phyloP scores from a whole-genome alignment of 2,329 filamentous ascomycete genomes.

The Penicillium brevicompactum region DNA sequence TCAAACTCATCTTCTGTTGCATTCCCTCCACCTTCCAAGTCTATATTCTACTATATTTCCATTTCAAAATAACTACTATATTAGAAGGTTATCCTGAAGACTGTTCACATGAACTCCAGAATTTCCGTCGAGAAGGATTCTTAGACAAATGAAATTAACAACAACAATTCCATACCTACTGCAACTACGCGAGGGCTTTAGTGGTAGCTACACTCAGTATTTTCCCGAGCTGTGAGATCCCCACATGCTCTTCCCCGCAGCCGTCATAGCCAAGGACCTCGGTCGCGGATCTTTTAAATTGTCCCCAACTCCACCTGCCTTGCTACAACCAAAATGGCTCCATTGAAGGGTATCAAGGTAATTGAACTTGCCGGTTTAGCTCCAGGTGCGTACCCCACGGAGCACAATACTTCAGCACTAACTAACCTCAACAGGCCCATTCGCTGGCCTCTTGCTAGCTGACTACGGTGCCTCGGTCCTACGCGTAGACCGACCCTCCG shows the following conservation, averaged over 20 bases:
- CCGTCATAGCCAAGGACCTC: conserved; percentile 12
- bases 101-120: too few relatives aligned
- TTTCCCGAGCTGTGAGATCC: background rate
- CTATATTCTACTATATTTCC: background rate
- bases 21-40: background rate
- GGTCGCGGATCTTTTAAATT: conserved; percentile 14
- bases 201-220: background rate
- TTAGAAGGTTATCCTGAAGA: too few relatives aligned
- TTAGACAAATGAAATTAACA: background rate
- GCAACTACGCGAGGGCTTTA: background rate
- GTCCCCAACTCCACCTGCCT: background rate
- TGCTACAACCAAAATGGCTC: conserved; percentile 18
- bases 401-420: background rate
- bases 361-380: conserved; percentile 69
- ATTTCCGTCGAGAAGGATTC: background rate
- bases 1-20: background rate
- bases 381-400: conserved; percentile 52
- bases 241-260: conserved; percentile 11
- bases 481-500: conserved; percentile 70
- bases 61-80: background rate
- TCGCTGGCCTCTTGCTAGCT: conserved; percentile 83
- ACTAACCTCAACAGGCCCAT: conserved; percentile 65
- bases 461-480: conserved; percentile 88
- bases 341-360: conserved; percentile 61
- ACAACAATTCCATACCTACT: too few relatives aligned